These are phyloP conservation scores for Bromus sterilis DNA, from an alignment of 176 grass and related monocot species.

Conservation along the genomic window DNA sequence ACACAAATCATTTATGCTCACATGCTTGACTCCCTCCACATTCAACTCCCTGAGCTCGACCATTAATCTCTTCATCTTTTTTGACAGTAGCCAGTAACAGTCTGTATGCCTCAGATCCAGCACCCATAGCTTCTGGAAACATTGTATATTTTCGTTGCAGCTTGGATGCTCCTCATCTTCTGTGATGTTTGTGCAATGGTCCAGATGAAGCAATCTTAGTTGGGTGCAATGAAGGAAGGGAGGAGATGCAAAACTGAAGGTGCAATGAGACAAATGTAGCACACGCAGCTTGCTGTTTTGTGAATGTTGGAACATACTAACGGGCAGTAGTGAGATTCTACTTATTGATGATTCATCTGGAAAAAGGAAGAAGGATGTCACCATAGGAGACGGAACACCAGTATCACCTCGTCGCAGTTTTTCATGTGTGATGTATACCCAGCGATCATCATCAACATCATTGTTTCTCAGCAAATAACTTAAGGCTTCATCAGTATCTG, in stretches of 20 bases:
- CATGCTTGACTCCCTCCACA: background rate
- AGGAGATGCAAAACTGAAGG: conserved; percentile 13
- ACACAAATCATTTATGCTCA: background rate
- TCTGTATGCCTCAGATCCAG: background rate
- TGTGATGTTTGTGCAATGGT: background rate
- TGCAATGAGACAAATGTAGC: background rate
- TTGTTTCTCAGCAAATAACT: too few species aligned
- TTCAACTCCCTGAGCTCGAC: background rate
- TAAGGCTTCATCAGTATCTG: fast-evolving
- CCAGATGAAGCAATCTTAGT: conserved; percentile 6
- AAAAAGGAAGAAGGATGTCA: background rate
- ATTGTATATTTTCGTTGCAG: background rate
- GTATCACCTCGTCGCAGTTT: background rate
- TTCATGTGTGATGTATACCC: background rate
- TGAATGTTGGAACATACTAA: background rate
- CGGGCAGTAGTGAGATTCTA: background rate
- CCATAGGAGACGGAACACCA: background rate
- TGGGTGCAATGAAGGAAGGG: background rate
- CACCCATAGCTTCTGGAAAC: background rate
- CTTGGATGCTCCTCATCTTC: background rate
- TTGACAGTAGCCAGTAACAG: background rate
- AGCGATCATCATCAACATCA: background rate
- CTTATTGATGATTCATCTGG: background rate
- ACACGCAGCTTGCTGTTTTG: background rate
- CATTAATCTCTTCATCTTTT: background rate